Percentiles rank a stretch among this genome's conserved stretches.
Conservation (phyloP, 331 rosid species). For the Acacia concinna region DNA sequence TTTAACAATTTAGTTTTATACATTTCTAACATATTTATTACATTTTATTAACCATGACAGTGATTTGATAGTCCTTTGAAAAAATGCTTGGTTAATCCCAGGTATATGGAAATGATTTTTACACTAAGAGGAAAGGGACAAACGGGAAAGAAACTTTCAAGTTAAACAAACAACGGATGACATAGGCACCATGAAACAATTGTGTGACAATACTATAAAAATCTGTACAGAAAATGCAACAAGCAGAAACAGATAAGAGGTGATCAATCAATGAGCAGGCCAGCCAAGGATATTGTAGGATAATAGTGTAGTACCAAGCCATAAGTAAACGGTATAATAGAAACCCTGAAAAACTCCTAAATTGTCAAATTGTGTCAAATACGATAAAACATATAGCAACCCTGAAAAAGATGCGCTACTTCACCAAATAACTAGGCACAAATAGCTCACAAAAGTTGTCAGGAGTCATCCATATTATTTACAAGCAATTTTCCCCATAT, state of each 20-base stretch:
- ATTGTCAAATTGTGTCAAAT: background rate
- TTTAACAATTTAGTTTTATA: too few relatives aligned
- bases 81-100: too few relatives aligned
- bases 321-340: background rate
- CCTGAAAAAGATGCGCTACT: background rate
- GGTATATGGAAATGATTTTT: too few relatives aligned
- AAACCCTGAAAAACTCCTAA: background rate
- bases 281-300: background rate
- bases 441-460: background rate
- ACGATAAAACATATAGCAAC: background rate
- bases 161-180: background rate
- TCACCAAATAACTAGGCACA: background rate
- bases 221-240: background rate
- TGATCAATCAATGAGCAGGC: slow-evolving; percentile 8
- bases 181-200: background rate
- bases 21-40: too few relatives aligned
- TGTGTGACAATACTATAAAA: background rate
- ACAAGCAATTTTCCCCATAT: slow-evolving; percentile 61
- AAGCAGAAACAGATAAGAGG: background rate
- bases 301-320: background rate
- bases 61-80: too few relatives aligned
- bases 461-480: background rate
- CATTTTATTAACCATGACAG: too few relatives aligned
- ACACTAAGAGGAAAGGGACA: background rate
- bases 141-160: background rate